A percentile compares a stretch with the other conserved stretches of the same genome.
These are phyloP conservation scores for Exobasidium cylindrosporum DNA, from an alignment of 1,284 basidiomycete genomes.

Conservation along the genomic window DNA sequence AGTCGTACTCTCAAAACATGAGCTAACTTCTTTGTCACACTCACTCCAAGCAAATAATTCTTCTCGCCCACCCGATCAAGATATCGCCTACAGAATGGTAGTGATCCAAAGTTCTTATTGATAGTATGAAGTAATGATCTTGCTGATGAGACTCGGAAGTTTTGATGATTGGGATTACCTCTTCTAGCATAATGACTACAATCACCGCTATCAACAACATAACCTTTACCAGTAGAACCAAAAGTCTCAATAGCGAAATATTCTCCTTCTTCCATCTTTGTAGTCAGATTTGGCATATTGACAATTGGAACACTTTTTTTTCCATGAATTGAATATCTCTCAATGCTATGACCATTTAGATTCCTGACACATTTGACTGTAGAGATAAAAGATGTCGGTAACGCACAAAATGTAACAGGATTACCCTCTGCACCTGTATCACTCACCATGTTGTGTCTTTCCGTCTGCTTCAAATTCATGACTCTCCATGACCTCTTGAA, in stretches of 20 bases:
- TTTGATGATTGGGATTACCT: constrained; percentile 65
- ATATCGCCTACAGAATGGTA: constrained; percentile 94
- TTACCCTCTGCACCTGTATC: background rate
- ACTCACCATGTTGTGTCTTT: constrained; percentile 75
- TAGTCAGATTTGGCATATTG: constrained; percentile 70
- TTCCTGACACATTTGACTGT: constrained; percentile 53
- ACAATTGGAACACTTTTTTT: constrained; percentile 86
- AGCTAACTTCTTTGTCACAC: too few species aligned
- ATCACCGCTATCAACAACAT: constrained; percentile 82
- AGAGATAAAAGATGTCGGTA: background rate
- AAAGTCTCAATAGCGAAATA: constrained; percentile 99
- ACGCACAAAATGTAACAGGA: too few species aligned
- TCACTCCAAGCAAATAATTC: constrained; percentile 82
- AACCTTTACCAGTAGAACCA: constrained; percentile 90
- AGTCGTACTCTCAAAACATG: background rate
- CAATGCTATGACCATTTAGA: constrained; percentile 54
- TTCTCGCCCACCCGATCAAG: constrained; percentile 80
- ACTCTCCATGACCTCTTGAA: constrained; percentile 98
- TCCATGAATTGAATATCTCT: constrained; percentile 52
- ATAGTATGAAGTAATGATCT: constrained; percentile 83
- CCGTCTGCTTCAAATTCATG: constrained; percentile 91
- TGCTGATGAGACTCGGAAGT: constrained; percentile 69
- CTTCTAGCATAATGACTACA: constrained; percentile 80
- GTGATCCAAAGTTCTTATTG: constrained; percentile 86
- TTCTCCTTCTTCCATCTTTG: constrained; percentile 99